These are phyloP conservation scores for Adansonia rubrostipa DNA, from an alignment of 441 rosid species.

Conservation along the genomic window DNA sequence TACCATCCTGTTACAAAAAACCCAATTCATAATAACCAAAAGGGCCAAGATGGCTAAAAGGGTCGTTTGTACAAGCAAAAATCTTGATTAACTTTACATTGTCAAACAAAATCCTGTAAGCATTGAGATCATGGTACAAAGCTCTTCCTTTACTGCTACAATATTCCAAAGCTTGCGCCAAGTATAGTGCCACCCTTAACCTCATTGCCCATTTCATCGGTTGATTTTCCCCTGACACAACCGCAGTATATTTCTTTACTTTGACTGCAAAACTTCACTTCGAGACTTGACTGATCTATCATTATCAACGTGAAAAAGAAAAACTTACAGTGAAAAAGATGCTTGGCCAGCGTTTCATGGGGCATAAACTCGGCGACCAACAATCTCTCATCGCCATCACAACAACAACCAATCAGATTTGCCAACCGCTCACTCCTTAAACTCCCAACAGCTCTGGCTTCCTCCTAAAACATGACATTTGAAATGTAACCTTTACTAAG, in stretches of 20 bases:
- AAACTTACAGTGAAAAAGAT: conserved; percentile 68
- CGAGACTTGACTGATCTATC: not conserved
- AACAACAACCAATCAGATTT: conserved; percentile 69
- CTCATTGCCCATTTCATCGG: conserved; percentile 74
- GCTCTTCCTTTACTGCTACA: conserved; percentile 64
- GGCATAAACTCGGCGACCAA: conserved; percentile 77
- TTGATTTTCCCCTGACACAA: conserved; percentile 52
- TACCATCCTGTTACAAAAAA: conserved; percentile 64
- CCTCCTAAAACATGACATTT: conserved; percentile 47
- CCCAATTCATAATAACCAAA: conserved; percentile 4
- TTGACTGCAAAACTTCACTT: not conserved
- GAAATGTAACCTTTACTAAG: not conserved
- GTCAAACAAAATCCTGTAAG: conserved; percentile 74
- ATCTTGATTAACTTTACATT: conserved; percentile 39
- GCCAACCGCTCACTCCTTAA: conserved; percentile 66
- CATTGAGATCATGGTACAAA: conserved; percentile 74
- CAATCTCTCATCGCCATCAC: conserved; percentile 66
- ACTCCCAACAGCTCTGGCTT: conserved; percentile 68
- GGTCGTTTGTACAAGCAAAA: not conserved
- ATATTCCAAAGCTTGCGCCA: conserved; percentile 62
- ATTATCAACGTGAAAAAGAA: not conserved
- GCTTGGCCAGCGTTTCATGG: conserved; percentile 69
- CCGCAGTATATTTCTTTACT: not conserved
- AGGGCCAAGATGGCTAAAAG: conserved; percentile 7
- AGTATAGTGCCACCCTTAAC: conserved; percentile 57